These are phyloP conservation scores for Pseudonitzschia multiseries DNA, from an alignment of 108 stramenopile genomes.

Conservation along the genomic window DNA sequence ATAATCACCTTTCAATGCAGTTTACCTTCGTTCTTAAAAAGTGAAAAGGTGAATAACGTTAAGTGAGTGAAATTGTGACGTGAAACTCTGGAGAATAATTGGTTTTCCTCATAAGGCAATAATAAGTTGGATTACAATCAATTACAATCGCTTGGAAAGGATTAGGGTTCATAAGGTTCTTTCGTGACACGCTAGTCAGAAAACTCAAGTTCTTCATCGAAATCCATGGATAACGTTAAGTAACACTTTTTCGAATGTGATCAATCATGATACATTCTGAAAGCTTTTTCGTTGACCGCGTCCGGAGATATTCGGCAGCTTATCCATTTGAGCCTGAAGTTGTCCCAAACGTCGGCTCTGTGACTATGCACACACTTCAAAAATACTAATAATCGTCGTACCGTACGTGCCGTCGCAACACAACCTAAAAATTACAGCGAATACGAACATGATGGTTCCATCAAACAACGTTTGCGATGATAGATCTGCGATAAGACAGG, in stretches of 20 bases:
- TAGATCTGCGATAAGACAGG: slow-evolving; percentile 7
- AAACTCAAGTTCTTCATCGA: background rate
- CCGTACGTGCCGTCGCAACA: no score
- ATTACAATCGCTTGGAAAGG: background rate
- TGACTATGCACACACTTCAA: no score
- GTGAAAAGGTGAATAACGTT: background rate
- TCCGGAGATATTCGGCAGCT: no score
- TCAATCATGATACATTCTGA: no score
- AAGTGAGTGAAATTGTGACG: background rate
- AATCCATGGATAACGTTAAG: background rate
- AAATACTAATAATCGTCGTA: no score
- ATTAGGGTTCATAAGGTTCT: background rate
- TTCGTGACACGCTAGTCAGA: background rate
- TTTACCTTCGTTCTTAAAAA: background rate
- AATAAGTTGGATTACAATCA: background rate
- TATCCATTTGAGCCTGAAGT: no score
- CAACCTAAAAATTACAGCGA: no score
- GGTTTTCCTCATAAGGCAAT: background rate
- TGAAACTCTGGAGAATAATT: background rate
- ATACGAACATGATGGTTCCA: background rate
- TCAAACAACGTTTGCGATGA: background rate
- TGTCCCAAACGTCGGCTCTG: no score
- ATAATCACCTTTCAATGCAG: no score
- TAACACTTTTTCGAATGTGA: background rate
- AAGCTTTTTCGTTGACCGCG: no score